Conservation (phyloP, 1,284 basidiomycete genomes). For the Rhodofomes roseus region DNA sequence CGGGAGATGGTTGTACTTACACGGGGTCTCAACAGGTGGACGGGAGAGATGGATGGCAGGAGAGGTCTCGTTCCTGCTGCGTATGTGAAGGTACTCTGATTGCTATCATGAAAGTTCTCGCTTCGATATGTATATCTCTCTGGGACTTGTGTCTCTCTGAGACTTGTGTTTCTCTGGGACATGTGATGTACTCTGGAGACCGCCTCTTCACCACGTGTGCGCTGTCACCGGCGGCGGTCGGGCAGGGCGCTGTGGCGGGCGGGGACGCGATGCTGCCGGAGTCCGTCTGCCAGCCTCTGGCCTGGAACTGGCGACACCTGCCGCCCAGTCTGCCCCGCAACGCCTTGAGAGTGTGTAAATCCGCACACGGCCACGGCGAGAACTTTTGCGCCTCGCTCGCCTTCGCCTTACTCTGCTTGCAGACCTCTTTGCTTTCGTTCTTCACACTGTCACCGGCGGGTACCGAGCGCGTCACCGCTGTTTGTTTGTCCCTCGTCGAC, state of each 20-base stretch:
- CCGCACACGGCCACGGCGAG: background rate
- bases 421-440: background rate
- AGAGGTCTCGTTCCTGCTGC: slow-evolving; percentile 71
- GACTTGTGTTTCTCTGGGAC: background rate
- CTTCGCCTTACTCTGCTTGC: background rate
- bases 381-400: slow-evolving; percentile 2
- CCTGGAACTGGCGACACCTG: background rate
- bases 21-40: slow-evolving; percentile 55
- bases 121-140: no score
- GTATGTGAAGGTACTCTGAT: slow-evolving; percentile 57
- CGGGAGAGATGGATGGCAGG: slow-evolving; percentile 59
- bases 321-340: background rate
- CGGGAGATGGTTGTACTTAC: slow-evolving; percentile 1
- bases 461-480: slow-evolving; percentile 18
- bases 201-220: background rate
- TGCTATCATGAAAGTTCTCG: no score
- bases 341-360: background rate
- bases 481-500: slow-evolving; percentile 22
- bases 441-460: slow-evolving; percentile 6
- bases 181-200: background rate
- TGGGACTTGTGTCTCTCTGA: background rate
- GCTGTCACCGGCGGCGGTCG: slow-evolving; percentile 1
- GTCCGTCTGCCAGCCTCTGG: slow-evolving; percentile 1
- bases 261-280: background rate
- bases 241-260: background rate